phyloP scores from a whole-genome alignment of 2,329 filamentous ascomycete genomes.

The Huntiella moniliformis region DNA sequence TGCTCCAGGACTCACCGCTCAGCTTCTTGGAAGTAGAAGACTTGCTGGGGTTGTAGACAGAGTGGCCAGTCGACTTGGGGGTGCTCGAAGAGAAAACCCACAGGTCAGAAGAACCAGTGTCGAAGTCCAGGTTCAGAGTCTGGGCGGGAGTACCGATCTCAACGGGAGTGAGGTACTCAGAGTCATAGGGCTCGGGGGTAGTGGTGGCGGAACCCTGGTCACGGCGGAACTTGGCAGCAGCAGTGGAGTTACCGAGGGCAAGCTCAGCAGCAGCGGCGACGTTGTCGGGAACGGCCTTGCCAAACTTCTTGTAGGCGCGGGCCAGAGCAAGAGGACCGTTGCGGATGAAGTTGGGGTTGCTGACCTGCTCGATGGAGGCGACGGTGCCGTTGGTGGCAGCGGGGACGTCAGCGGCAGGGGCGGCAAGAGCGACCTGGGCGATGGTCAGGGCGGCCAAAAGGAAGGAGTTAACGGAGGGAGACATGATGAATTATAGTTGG shows the following conservation, averaged over 20 bases:
- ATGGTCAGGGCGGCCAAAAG: constrained; percentile 7
- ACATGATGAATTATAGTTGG: constrained; percentile 2
- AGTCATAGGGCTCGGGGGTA: constrained; percentile 7
- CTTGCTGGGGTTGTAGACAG: constrained; percentile 16
- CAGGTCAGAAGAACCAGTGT: constrained; percentile 25
- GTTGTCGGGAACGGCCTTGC: constrained; percentile 10
- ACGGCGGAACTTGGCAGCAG: constrained; percentile 12
- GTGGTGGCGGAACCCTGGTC: constrained; percentile 17
- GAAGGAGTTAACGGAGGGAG: constrained; percentile 7
- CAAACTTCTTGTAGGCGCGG: constrained; percentile 20
- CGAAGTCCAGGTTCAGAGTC: constrained; percentile 23
- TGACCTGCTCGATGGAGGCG: constrained; percentile 4
- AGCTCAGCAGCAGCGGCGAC: constrained; percentile 12
- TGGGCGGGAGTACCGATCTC: constrained; percentile 14
- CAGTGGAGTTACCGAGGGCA: constrained; percentile 11
- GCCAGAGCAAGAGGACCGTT: constrained; percentile 19
- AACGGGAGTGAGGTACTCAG: constrained; percentile 6
- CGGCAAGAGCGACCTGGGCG: constrained; percentile 4
- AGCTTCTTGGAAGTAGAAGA: constrained; percentile 17
- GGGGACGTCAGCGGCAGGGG: constrained; percentile 2
- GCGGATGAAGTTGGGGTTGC: constrained; percentile 13
- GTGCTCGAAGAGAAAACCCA: constrained; percentile 21
- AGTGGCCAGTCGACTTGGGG: constrained; percentile 15
- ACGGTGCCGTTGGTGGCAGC: constrained; percentile 1
- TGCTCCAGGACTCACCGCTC: constrained; percentile 16